Conservation (phyloP, 2,329 filamentous ascomycete genomes). For the Neophaeococcomyces aloes region DNA sequence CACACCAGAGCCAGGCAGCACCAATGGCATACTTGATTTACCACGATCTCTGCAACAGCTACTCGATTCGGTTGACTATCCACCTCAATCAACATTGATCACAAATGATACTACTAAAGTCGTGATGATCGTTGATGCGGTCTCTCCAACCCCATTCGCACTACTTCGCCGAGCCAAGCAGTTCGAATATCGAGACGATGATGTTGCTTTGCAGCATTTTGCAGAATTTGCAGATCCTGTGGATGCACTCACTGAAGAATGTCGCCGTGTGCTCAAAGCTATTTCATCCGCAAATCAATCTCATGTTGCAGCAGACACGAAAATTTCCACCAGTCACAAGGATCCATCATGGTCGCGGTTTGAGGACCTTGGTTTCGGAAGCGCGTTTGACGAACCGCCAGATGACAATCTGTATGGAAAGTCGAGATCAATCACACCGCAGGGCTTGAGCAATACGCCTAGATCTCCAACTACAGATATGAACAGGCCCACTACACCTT, state of each 20-base stretch:
- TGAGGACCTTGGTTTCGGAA: slow-evolving; percentile 50
- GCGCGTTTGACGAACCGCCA: slow-evolving; percentile 34
- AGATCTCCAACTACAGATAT: slow-evolving; percentile 39
- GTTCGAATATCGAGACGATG: slow-evolving; percentile 88
- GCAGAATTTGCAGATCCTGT: slow-evolving; percentile 84
- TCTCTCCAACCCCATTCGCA: slow-evolving; percentile 89
- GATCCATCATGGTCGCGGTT: slow-evolving; percentile 91
- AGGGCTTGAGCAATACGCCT: background rate
- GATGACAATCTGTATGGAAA: slow-evolving; percentile 51
- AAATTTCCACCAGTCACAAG: slow-evolving; percentile 60
- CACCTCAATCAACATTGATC: slow-evolving; percentile 65
- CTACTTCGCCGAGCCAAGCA: slow-evolving; percentile 82
- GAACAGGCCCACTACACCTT: slow-evolving; percentile 83
- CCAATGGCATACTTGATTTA: slow-evolving; percentile 71
- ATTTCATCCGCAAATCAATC: slow-evolving; percentile 86
- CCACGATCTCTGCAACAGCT: slow-evolving; percentile 86
- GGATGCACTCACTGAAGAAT: slow-evolving; percentile 82
- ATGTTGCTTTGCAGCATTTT: slow-evolving; percentile 72
- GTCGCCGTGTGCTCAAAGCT: slow-evolving; percentile 74
- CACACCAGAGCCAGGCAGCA: slow-evolving; percentile 60
- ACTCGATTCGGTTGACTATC: slow-evolving; percentile 86
- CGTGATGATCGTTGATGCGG: slow-evolving; percentile 90
- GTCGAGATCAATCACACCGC: slow-evolving; percentile 17
- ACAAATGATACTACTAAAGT: slow-evolving; percentile 77
- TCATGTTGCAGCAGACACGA: slow-evolving; percentile 56